Evolutionary conservation across 805 yeast species (phyloP), one percentile per base, ranked within the genome.

Genomic region (Lachancea mirantina): DNA sequence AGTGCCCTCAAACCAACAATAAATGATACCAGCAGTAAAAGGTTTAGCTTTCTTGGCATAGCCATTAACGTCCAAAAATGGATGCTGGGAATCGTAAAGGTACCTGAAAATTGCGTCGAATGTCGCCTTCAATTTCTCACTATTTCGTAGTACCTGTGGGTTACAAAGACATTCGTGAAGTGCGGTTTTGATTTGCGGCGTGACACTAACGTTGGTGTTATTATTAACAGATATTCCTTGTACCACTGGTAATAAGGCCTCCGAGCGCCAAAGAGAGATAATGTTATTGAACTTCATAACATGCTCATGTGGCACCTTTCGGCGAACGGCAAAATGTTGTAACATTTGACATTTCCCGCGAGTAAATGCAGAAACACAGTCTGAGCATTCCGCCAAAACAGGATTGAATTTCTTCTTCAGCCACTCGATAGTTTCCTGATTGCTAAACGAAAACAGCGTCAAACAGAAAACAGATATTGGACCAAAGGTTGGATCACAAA

Each of bases 361-460:
- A 38, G 75, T 74, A 44, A 76, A 81, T 19, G 64, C 54, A 14
- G 60, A 39, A 5, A 76, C 58, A 55, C 92, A 82, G 4, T 64
- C 56, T 2, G 64, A 58, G 54, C 92, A 82, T 3, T 49, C 38
- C 22, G 59, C 54, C 9, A 81, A 53, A 15, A 67, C 58, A 1
- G 55, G 50, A 4, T 55, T 51, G 30, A 72, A 59, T 9, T 46
- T 43, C 7, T 61, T 60, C 30, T 65, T 63, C 34, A 68, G 54
- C 65, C 73, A 67, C 4, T 46, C 46, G 11, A 69, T 59, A 1
- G 69, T 66, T n/a, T 61, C 66, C 23, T 61, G 61, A 16, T 64
- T 70, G 38, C 47, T 52, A 45, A 78, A 76, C 3, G 87, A 76
- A 49, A 78, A 77, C 38, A 76, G 57, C 10, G 80, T 70, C 34